Conservation (phyloP, 768 basidiomycete genomes). For the Crepidotus variabilis region DNA sequence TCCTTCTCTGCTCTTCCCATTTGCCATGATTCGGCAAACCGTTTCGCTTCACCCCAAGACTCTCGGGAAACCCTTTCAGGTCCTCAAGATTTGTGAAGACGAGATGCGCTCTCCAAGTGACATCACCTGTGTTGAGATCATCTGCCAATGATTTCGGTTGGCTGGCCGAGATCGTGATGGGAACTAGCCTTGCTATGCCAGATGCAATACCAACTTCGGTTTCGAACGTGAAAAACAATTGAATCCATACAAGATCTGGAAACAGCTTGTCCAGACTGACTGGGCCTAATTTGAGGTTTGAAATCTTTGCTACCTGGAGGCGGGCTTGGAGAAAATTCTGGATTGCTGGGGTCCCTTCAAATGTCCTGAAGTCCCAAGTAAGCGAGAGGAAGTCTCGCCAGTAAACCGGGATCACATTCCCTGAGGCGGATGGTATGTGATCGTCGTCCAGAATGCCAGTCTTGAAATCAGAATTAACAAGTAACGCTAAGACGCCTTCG, state of each 20-base stretch:
- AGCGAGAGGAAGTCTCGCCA: conserved; percentile 63
- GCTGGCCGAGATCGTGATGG: conserved; percentile 16
- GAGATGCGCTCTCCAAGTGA: conserved; percentile 57
- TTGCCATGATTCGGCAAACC: conserved; percentile 43
- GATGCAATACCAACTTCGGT: conserved; percentile 45
- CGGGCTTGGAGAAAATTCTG: conserved; percentile 43
- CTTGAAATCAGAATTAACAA: conserved; percentile 27
- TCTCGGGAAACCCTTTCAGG: conserved; percentile 50
- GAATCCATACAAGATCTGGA: conserved; percentile 56
- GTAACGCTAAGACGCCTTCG: conserved; percentile 28
- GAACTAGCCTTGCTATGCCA: conserved; percentile 55
- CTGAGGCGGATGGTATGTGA: not conserved
- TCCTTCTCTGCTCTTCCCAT: conserved; percentile 45
- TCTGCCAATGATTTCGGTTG: not conserved
- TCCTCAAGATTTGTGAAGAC: conserved; percentile 57
- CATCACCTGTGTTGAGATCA: not conserved
- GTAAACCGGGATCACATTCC: conserved; percentile 23
- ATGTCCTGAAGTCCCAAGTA: conserved; percentile 62
- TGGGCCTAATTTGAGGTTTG: conserved; percentile 21
- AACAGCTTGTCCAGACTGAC: conserved; percentile 31
- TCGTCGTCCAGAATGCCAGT: conserved; percentile 13
- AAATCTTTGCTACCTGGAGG: conserved; percentile 24
- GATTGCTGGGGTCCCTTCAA: conserved; percentile 40
- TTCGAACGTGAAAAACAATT: conserved; percentile 53
- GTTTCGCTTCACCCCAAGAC: conserved; percentile 41